Evolutionary conservation across 306 rosid genomes (phyloP).

Genomic region (Medicago arabica): DNA sequence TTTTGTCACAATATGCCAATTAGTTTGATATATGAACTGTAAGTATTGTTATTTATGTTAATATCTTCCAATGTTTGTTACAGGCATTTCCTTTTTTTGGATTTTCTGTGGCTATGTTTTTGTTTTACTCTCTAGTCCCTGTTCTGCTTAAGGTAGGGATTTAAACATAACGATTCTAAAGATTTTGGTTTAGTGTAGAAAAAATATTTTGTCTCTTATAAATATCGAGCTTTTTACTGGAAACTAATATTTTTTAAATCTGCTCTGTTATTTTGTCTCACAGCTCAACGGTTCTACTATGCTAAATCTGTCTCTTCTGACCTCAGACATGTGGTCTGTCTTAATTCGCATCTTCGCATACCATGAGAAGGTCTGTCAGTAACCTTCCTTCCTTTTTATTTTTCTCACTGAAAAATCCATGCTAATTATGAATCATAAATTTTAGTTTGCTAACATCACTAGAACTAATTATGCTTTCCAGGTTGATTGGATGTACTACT

Average conservation of each 20-base stretch:
- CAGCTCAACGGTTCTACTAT: constrained; percentile 90
- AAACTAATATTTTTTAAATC: background rate
- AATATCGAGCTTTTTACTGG: constrained; percentile 14
- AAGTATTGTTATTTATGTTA: constrained; percentile 13
- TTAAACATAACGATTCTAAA: constrained; percentile 32
- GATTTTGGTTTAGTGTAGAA: background rate
- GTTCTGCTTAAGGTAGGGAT: constrained; percentile 79
- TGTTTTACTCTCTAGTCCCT: constrained; percentile 92
- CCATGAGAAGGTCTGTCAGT: constrained; percentile 73
- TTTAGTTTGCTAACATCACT: constrained; percentile 38
- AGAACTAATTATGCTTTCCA: constrained; percentile 48
- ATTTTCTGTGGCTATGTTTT: constrained; percentile 87
- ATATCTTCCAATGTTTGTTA: constrained; percentile 45
- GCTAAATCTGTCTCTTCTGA: constrained; percentile 91
- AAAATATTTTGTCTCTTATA: background rate
- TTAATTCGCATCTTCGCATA: constrained; percentile 88
- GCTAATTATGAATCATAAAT: background rate
- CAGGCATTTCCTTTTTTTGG: constrained; percentile 95
- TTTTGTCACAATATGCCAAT: constrained; percentile 9
- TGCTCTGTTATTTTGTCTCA: constrained; percentile 39
- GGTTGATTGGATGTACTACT: constrained; percentile 98
- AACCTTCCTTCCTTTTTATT: background rate
- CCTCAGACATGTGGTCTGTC: constrained; percentile 99
- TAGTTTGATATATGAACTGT: constrained; percentile 17
- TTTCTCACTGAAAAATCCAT: background rate